Evolutionary conservation across 768 basidiomycete species (phyloP).

Genomic region (Boletus reticulatus): DNA sequence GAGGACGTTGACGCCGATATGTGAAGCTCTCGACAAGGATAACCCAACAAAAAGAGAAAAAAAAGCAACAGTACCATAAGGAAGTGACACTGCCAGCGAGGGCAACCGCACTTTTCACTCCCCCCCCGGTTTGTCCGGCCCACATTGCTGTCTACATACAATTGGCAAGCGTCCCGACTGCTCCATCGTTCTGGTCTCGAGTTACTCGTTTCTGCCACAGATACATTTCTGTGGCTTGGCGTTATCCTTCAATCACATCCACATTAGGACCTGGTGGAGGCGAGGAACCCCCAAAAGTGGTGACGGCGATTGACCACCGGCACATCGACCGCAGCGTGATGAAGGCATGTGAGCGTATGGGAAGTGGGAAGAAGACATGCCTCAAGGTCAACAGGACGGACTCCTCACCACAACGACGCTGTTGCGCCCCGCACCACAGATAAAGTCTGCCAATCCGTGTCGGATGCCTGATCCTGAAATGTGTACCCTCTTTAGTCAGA

Average conservation of each 20-base stretch:
- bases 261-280: not conserved
- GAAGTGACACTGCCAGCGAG: not conserved
- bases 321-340: slow-evolving; percentile 1
- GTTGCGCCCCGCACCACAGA: slow-evolving; percentile 14
- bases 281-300: not conserved
- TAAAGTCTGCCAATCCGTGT: slow-evolving; percentile 3
- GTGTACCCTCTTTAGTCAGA: slow-evolving; percentile 12
- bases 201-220: not conserved
- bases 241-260: not conserved
- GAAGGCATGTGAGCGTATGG: not conserved
- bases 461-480: slow-evolving; percentile 16
- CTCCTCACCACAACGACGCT: slow-evolving; percentile 2
- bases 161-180: not conserved
- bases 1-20: too few relatives aligned
- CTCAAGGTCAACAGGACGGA: slow-evolving; percentile 7
- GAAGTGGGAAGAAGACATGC: not conserved
- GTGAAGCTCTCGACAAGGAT: too few relatives aligned
- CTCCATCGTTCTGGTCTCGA: slow-evolving; percentile 1
- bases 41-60: too few relatives aligned
- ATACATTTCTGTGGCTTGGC: slow-evolving; percentile 20
- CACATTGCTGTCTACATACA: not conserved
- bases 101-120: not conserved
- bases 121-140: not conserved
- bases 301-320: not conserved
- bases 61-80: not conserved